These are phyloP conservation scores for Fusarium chaquense DNA, from an alignment of 2,329 filamentous ascomycete species.

Conservation along the genomic window DNA sequence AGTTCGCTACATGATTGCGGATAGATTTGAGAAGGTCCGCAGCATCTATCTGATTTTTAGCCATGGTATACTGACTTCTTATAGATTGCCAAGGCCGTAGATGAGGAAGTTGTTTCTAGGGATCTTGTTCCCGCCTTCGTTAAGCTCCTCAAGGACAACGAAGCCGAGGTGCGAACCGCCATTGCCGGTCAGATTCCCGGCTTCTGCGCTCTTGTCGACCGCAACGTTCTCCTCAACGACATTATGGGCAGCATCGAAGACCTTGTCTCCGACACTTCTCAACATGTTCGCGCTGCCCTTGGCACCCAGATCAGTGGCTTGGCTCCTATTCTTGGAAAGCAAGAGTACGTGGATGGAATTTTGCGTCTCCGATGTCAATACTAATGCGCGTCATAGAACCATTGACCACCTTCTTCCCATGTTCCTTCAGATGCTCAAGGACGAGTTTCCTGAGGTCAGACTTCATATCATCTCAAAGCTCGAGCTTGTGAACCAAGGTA, in stretches of 20 bases:
- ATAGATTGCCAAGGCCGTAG: slow-evolving; percentile 96
- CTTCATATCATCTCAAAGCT: slow-evolving; percentile 99
- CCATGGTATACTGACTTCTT: slow-evolving; percentile 7
- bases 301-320: slow-evolving; percentile 97
- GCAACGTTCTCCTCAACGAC: slow-evolving; percentile 88
- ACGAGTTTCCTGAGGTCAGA: slow-evolving; percentile 97
- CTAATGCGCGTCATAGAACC: slow-evolving; percentile 68
- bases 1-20: slow-evolving; percentile 98
- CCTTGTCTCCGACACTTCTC: slow-evolving; percentile 93
- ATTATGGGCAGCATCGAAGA: slow-evolving; percentile 98
- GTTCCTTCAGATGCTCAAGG: slow-evolving; percentile 99
- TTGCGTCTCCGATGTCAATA: neutral
- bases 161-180: slow-evolving; percentile 96
- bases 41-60: slow-evolving; percentile 50
- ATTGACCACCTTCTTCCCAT: slow-evolving; percentile 97
- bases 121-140: slow-evolving; percentile 97
- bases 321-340: slow-evolving; percentile 95
- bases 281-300: slow-evolving; percentile 94
- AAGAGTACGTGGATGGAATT: slow-evolving; percentile 76
- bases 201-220: slow-evolving; percentile 91
- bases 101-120: slow-evolving; percentile 93
- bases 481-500: slow-evolving; percentile 96
- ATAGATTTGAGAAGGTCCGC: slow-evolving; percentile 90
- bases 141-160: slow-evolving; percentile 96
- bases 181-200: slow-evolving; percentile 98